phyloP scores from a whole-genome alignment of 2,329 filamentous ascomycete species.

The Pseudogymnoascus sp. region DNA sequence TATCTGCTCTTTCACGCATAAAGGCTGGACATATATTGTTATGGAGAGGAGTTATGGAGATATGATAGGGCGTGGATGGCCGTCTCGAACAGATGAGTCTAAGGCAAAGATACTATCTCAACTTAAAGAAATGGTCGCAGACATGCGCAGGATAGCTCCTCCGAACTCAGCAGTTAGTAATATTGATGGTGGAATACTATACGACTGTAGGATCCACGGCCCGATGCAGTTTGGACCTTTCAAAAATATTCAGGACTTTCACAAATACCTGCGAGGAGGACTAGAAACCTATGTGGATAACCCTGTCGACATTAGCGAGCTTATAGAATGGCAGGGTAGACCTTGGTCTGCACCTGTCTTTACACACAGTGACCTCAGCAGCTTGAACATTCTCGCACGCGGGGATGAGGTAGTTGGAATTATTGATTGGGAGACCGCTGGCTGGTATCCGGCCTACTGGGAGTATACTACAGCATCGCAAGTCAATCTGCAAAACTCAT shows the following conservation, averaged over 20 bases:
- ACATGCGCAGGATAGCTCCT: not conserved
- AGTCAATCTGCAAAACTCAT: slow-evolving; percentile 34
- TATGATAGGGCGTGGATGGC: slow-evolving; percentile 29
- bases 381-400: slow-evolving; percentile 10
- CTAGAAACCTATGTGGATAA: slow-evolving; percentile 12
- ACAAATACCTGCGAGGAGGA: slow-evolving; percentile 25
- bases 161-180: not conserved
- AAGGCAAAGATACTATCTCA: slow-evolving; percentile 31
- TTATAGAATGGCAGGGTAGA: slow-evolving; percentile 16
- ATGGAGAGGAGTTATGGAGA: slow-evolving; percentile 35
- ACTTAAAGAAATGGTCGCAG: slow-evolving; percentile 22
- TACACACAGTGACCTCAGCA: slow-evolving; percentile 13
- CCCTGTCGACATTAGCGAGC: slow-evolving; percentile 10
- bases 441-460: slow-evolving; percentile 38
- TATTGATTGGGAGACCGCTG: slow-evolving; percentile 40
- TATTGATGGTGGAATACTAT: not conserved
- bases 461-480: slow-evolving; percentile 29
- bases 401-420: slow-evolving; percentile 32
- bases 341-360: slow-evolving; percentile 13
- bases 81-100: slow-evolving; percentile 25
- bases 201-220: not conserved
- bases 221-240: slow-evolving; percentile 28
- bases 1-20: slow-evolving; percentile 30
- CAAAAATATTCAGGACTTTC: slow-evolving; percentile 27
- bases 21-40: slow-evolving; percentile 30